Percentiles rank a stretch among this genome's conserved stretches.
These are phyloP conservation scores for Tricholomella constricta DNA, from an alignment of 768 basidiomycete species.

Conservation along the genomic window DNA sequence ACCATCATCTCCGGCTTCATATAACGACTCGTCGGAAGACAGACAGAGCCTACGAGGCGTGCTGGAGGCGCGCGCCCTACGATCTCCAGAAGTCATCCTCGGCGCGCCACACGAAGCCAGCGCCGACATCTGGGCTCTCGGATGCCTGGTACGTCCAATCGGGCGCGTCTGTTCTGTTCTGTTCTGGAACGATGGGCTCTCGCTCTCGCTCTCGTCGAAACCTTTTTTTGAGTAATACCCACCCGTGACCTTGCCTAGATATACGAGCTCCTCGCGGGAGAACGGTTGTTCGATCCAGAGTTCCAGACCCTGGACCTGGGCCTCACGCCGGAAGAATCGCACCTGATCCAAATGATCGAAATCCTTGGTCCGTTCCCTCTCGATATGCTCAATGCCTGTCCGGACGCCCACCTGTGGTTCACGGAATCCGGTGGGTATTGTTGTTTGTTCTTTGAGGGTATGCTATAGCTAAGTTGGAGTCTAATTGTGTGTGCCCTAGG, in stretches of 20 bases:
- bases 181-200: too few relatives aligned
- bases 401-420: slow-evolving; percentile 22
- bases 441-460: not conserved
- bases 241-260: slow-evolving; percentile 13
- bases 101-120: slow-evolving; percentile 13
- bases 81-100: slow-evolving; percentile 23
- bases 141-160: slow-evolving; percentile 25
- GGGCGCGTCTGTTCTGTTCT: too few relatives aligned
- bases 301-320: slow-evolving; percentile 28
- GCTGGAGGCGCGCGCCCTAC: slow-evolving; percentile 9
- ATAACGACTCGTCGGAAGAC: slow-evolving; percentile 2
- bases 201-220: too few relatives aligned
- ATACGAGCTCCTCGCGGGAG: slow-evolving; percentile 25
- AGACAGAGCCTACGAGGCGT: not conserved
- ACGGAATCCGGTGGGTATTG: slow-evolving; percentile 20
- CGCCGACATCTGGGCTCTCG: slow-evolving; percentile 26
- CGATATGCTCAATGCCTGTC: slow-evolving; percentile 19
- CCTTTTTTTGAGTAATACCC: too few relatives aligned
- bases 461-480: not conserved
- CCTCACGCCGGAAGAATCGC: slow-evolving; percentile 27
- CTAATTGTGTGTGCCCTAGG: slow-evolving; percentile 10
- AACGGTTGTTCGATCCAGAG: slow-evolving; percentile 22
- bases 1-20: too few relatives aligned
- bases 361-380: slow-evolving; percentile 22
- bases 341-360: slow-evolving; percentile 31